Conservation (phyloP, 768 basidiomycete genomes). For the Tricholoma matsutake region DNA sequence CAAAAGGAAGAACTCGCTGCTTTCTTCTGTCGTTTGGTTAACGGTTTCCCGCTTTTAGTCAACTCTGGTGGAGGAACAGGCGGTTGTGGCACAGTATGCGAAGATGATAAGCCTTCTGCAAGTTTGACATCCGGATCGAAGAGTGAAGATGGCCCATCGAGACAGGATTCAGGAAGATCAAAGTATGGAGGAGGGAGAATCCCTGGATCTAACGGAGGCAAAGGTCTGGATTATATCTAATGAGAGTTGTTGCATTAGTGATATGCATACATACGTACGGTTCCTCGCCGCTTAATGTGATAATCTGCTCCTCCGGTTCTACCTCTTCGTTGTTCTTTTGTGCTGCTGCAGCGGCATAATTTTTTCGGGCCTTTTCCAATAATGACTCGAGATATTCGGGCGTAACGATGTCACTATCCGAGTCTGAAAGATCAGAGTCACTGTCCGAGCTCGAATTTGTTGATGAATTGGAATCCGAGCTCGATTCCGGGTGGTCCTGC, state of each 20-base stretch:
- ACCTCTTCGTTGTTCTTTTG: constrained; percentile 25
- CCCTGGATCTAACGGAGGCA: constrained; percentile 69
- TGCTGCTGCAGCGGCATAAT: constrained; percentile 34
- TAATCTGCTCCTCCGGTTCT: constrained; percentile 49
- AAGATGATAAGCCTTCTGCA: constrained; percentile 49
- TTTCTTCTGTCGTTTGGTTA: constrained; percentile 73
- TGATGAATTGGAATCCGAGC: constrained; percentile 9
- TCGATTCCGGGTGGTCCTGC: neutral
- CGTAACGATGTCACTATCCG: constrained; percentile 46
- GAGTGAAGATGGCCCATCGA: constrained; percentile 43
- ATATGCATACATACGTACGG: constrained; percentile 28
- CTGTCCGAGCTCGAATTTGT: constrained; percentile 34
- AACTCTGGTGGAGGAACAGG: constrained; percentile 62
- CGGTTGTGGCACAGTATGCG: constrained; percentile 49
- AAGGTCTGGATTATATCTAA: constrained; percentile 33
- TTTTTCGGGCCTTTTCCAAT: constrained; percentile 57
- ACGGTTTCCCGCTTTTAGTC: constrained; percentile 56
- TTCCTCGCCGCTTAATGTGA: constrained; percentile 42
- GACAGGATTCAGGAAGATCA: constrained; percentile 41
- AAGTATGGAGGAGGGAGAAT: constrained; percentile 64
- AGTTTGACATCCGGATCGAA: constrained; percentile 62
- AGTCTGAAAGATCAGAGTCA: constrained; percentile 35
- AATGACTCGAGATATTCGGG: constrained; percentile 61
- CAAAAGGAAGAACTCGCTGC: constrained; percentile 42
- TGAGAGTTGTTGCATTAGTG: neutral